Percentiles rank a stretch among this genome's conserved stretches.
Conservation (phyloP, 495 filamentous ascomycete genomes). For the Staphylotrichum longicolle region DNA sequence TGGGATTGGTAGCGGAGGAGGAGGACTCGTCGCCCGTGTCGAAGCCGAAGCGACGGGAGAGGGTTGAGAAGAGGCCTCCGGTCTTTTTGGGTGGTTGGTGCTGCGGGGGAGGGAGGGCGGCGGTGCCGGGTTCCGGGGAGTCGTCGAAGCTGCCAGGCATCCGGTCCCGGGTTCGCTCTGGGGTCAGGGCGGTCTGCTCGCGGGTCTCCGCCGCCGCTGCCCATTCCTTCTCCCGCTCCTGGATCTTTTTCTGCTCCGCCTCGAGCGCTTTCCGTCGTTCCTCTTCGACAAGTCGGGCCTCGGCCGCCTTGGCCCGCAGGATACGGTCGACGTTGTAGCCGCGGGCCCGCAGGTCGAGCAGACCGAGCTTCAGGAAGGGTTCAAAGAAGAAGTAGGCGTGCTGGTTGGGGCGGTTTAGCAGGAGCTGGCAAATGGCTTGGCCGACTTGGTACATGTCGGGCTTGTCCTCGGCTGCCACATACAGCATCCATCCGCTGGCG, state of each 20-base stretch:
- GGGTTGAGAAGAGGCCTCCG: conserved; percentile 56
- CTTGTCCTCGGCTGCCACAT: conserved; percentile 55
- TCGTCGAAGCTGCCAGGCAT: conserved; percentile 56
- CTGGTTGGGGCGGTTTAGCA: conserved; percentile 80
- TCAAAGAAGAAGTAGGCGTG: conserved; percentile 84
- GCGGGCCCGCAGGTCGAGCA: conserved; percentile 71
- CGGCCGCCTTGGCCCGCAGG: conserved; percentile 75
- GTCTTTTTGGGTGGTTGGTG: conserved; percentile 32
- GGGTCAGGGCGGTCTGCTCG: conserved; percentile 32
- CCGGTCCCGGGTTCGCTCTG: conserved; percentile 21
- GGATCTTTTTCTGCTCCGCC: conserved; percentile 65
- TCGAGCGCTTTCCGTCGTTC: conserved; percentile 73
- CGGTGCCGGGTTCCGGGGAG: conserved; percentile 50
- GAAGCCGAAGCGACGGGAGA: conserved; percentile 64
- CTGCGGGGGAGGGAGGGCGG: conserved; percentile 22
- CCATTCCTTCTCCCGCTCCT: conserved; percentile 58
- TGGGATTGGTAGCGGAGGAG: neutral
- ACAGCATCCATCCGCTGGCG: conserved; percentile 39
- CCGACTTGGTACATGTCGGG: conserved; percentile 88
- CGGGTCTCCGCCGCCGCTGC: conserved; percentile 44
- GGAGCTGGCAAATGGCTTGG: conserved; percentile 70
- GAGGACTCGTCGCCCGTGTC: conserved; percentile 41
- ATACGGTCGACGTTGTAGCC: conserved; percentile 96
- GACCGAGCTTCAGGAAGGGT: conserved; percentile 72
- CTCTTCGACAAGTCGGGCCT: conserved; percentile 81